phyloP scores from a whole-genome alignment of 495 filamentous ascomycete species.

The Bombardia bombarda region DNA sequence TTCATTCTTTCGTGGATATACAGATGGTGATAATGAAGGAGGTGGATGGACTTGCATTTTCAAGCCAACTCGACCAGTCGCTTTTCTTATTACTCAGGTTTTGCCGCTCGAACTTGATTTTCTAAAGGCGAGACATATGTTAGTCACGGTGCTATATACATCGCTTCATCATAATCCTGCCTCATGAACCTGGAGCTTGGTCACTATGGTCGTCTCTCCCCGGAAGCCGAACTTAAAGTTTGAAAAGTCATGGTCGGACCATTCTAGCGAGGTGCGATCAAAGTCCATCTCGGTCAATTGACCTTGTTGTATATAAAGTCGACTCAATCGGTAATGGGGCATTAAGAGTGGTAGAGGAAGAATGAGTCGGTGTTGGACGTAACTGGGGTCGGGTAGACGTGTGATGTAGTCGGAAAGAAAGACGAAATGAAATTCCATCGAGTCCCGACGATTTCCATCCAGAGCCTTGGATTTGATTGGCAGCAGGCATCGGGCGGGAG shows the following conservation, averaged over 20 bases:
- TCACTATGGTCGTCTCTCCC: background rate
- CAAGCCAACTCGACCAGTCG: background rate
- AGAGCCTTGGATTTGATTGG: no score
- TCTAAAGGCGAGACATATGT: background rate
- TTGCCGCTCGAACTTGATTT: background rate
- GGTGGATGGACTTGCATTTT: background rate
- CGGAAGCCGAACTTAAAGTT: background rate
- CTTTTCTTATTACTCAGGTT: background rate
- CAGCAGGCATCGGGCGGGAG: no score
- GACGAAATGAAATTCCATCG: no score
- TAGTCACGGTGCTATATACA: background rate
- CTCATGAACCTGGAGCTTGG: background rate
- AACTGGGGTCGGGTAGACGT: no score
- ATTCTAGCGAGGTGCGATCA: conserved; percentile 1
- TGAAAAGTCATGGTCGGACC: background rate
- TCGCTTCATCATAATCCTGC: background rate
- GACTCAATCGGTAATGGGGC: no score
- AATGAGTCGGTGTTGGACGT: no score
- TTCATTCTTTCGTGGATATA: no score
- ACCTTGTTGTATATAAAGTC: no score
- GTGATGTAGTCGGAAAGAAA: no score
- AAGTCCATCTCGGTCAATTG: background rate
- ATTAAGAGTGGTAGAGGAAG: no score
- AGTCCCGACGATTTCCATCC: no score
- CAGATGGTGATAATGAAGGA: no score